A percentile compares a stretch with the other conserved stretches of the same genome.
Evolutionary conservation across 208 protist species (phyloP).

Genomic region (Trypanosoma caninum): DNA sequence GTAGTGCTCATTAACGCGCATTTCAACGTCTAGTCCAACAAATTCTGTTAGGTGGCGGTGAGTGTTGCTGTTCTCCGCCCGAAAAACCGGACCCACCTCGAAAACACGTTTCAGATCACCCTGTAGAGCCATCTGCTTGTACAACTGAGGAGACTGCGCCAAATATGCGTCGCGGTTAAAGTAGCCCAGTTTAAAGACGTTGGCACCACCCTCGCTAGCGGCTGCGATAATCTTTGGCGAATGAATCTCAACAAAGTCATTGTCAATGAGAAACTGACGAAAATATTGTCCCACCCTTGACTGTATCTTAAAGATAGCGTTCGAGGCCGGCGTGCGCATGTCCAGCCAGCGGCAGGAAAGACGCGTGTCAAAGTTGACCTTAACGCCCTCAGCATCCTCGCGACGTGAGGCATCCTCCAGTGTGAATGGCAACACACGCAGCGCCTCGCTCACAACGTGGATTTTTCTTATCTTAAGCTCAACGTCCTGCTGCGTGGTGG

Average conservation of each 20-base stretch:
- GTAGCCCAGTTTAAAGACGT: conserved; percentile 94
- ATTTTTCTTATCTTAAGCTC: conserved; percentile 82
- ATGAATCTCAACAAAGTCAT: conserved; percentile 99
- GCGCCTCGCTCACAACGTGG: conserved; percentile 81
- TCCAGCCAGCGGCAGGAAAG: conserved; percentile 97
- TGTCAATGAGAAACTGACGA: conserved; percentile 92
- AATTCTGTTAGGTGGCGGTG: conserved; percentile 99
- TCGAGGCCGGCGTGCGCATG: conserved; percentile 95
- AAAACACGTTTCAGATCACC: conserved; percentile 95
- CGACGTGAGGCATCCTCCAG: conserved; percentile 87
- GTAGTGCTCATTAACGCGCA: conserved; percentile 99
- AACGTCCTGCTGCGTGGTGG: conserved; percentile 71
- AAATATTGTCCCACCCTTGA: conserved; percentile 94
- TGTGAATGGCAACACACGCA: conserved; percentile 88
- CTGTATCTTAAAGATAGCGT: conserved; percentile 97
- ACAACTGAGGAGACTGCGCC: conserved; percentile 99
- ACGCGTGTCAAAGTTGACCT: conserved; percentile 93
- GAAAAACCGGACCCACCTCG: conserved; percentile 97
- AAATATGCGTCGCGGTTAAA: conserved; percentile 94
- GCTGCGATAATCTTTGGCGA: conserved; percentile 99
- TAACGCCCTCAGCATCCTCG: conserved; percentile 67
- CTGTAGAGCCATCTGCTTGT: conserved; percentile 99
- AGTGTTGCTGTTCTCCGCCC: conserved; percentile 99
- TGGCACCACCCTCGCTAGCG: conserved; percentile 95
- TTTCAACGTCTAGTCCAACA: conserved; percentile 99